Evolutionary conservation across 805 yeast species (phyloP).

Genomic region (Cyberlindnera mycetangii): DNA sequence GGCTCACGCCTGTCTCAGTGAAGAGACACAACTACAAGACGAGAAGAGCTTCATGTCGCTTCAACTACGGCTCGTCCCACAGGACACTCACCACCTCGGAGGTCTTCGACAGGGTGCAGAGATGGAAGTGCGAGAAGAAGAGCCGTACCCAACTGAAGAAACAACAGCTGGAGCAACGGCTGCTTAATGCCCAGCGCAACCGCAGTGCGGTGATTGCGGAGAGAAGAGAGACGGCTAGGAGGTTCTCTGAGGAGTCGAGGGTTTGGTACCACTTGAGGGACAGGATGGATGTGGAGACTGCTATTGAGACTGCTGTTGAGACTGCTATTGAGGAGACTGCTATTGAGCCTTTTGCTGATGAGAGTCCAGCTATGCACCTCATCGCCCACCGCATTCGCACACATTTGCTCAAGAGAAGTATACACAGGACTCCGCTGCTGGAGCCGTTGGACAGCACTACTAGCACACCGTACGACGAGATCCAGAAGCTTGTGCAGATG

Average conservation of each 20-base stretch:
- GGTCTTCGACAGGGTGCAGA: constrained; percentile 1
- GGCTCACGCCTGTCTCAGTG: constrained; percentile 5
- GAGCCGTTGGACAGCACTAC: background rate
- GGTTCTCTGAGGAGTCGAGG: constrained; percentile 6
- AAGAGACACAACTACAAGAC: background rate
- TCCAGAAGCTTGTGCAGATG: background rate
- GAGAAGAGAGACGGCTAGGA: constrained; percentile 10
- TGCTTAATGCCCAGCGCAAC: constrained; percentile 2
- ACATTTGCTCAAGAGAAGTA: background rate
- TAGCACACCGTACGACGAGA: background rate
- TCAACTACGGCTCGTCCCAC: background rate
- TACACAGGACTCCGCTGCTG: background rate
- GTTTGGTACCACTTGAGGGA: constrained; percentile 6
- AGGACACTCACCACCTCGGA: background rate
- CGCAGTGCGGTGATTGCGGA: constrained; percentile 3
- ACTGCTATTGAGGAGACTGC: background rate
- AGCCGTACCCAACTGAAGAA: background rate
- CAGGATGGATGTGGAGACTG: background rate
- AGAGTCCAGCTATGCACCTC: background rate
- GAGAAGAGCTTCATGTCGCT: background rate
- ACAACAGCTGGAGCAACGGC: background rate
- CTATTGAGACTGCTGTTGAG: background rate
- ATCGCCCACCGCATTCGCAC: background rate
- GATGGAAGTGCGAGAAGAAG: constrained; percentile 1
- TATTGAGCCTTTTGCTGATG: background rate